A percentile compares a stretch with the other conserved stretches of the same genome.
Conservation (phyloP, 768 basidiomycete genomes). For the Lactifluus piperatus region DNA sequence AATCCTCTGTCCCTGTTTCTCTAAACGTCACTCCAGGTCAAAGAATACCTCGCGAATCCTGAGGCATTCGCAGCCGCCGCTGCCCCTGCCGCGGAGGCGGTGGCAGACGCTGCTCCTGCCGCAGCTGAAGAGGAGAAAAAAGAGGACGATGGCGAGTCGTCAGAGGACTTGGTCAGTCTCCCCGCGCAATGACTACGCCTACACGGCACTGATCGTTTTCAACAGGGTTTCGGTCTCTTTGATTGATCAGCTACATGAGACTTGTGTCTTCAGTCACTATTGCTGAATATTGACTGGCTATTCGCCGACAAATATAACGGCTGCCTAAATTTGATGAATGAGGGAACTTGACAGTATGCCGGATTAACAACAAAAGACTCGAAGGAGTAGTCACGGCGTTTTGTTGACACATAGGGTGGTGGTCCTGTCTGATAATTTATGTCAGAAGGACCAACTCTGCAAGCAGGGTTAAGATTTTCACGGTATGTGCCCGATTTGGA, state of each 20-base stretch:
- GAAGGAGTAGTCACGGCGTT: not conserved
- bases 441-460: not conserved
- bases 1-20: slow-evolving; percentile 25
- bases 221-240: slow-evolving; percentile 89
- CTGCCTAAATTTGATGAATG: not conserved
- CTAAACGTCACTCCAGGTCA: slow-evolving; percentile 48
- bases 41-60: slow-evolving; percentile 96
- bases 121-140: slow-evolving; percentile 60
- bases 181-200: not conserved
- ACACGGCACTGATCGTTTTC: slow-evolving; percentile 8
- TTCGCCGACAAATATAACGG: not conserved
- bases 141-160: slow-evolving; percentile 77
- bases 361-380: not conserved
- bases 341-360: not conserved
- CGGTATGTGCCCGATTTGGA: slow-evolving; percentile 9
- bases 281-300: not conserved
- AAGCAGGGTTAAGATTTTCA: not conserved
- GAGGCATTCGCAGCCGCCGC: slow-evolving; percentile 91
- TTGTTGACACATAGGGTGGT: not conserved
- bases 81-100: slow-evolving; percentile 44
- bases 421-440: not conserved
- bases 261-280: not conserved
- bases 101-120: slow-evolving; percentile 47
- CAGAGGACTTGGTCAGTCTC: slow-evolving; percentile 75
- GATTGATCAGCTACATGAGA: slow-evolving; percentile 41